Evolutionary conservation across 192 early-diverging fungal genomes (phyloP).

Genomic region (Entomortierella chlamydospora): DNA sequence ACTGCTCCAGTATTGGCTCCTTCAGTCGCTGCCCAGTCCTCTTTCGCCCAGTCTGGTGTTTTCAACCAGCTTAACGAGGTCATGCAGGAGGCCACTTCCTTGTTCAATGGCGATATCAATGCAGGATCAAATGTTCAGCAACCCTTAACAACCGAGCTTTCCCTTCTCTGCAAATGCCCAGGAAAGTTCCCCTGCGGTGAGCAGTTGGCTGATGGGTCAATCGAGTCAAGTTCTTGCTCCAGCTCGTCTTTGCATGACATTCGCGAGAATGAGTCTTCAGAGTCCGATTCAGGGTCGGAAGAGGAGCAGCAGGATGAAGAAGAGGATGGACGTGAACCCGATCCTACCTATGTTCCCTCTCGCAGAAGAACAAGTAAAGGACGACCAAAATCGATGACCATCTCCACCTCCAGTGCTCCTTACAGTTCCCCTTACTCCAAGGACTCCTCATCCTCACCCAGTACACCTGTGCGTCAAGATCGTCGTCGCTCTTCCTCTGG

Average conservation of each 20-base stretch:
- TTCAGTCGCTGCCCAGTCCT: slow-evolving; percentile 1
- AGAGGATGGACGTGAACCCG: slow-evolving; percentile 8
- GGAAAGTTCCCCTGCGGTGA: slow-evolving; percentile 52
- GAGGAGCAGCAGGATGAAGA: slow-evolving; percentile 22
- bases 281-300: slow-evolving; percentile 39
- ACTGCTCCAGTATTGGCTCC: slow-evolving; percentile 37
- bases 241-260: slow-evolving; percentile 24
- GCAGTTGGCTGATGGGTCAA: slow-evolving; percentile 1
- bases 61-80: slow-evolving; percentile 37
- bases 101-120: no score
- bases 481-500: slow-evolving; percentile 41
- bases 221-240: background rate
- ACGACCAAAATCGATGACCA: slow-evolving; percentile 17
- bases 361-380: background rate
- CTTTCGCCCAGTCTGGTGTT: slow-evolving; percentile 7
- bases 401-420: slow-evolving; percentile 13
- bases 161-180: slow-evolving; percentile 45
- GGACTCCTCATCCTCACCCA: slow-evolving; percentile 3
- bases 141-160: slow-evolving; percentile 37
- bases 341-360: slow-evolving; percentile 19
- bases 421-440: slow-evolving; percentile 25
- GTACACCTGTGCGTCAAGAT: slow-evolving; percentile 38
- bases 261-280: slow-evolving; percentile 20
- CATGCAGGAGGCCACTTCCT: slow-evolving; percentile 15
- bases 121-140: slow-evolving; percentile 7